phyloP scores from a whole-genome alignment of 1,284 basidiomycete genomes.

The Leccinum angustisporum region DNA sequence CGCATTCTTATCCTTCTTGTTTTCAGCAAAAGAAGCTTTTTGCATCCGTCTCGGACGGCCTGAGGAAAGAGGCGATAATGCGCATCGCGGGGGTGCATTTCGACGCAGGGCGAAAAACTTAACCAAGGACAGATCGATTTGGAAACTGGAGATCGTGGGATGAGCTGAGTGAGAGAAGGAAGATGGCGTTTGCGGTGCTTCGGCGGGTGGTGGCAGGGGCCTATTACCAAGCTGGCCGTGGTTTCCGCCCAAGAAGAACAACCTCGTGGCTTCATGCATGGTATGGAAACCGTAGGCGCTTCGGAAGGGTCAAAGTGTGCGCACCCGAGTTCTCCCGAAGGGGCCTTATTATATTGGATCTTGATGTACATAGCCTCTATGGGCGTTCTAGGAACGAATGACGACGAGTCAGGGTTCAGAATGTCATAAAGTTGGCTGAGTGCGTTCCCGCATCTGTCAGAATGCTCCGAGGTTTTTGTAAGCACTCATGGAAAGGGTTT shows the following conservation, averaged over 20 bases:
- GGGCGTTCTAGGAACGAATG: conserved; percentile 8
- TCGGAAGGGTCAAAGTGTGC: conserved; percentile 10
- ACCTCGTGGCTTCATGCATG: conserved; percentile 22
- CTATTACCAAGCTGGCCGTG: conserved; percentile 11
- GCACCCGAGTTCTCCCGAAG: conserved; percentile 22
- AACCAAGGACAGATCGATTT: conserved; percentile 14
- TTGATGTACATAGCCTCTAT: conserved; percentile 2
- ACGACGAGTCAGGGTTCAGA: neutral
- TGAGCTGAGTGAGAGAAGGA: neutral
- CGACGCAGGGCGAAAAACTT: conserved; percentile 16
- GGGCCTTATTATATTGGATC: neutral
- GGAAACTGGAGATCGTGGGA: neutral
- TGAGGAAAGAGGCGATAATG: conserved; percentile 29
- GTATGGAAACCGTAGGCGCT: conserved; percentile 13
- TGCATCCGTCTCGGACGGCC: conserved; percentile 7
- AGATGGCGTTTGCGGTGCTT: conserved; percentile 13
- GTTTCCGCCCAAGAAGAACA: conserved; percentile 11
- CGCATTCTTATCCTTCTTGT: conserved; percentile 6
- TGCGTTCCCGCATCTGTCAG: neutral
- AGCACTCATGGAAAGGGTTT: no score
- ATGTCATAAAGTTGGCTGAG: neutral
- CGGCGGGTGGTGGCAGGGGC: conserved; percentile 14
- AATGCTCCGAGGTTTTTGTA: no score
- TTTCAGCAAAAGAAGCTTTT: conserved; percentile 9
- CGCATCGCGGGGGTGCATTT: conserved; percentile 25